Conservation (phyloP, 2,329 filamentous ascomycete species). For the Emergomyces orientalis region DNA sequence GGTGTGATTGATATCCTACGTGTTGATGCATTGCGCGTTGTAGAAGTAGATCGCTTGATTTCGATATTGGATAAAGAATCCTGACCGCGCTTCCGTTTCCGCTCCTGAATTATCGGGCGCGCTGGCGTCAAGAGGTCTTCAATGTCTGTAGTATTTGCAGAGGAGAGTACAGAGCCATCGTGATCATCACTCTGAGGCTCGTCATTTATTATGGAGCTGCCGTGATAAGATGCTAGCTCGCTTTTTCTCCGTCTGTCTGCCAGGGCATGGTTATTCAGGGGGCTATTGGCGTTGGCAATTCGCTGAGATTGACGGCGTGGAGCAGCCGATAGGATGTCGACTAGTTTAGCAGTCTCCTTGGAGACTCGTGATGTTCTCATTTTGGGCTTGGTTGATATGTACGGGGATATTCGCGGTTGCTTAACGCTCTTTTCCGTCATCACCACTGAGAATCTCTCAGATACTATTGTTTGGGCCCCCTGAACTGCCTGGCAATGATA, state of each 20-base stretch:
- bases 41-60: not conserved
- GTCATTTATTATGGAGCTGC: conserved; percentile 23
- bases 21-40: conserved; percentile 13
- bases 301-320: conserved; percentile 38
- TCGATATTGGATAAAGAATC: not conserved
- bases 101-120: conserved; percentile 34
- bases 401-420: not conserved
- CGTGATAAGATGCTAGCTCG: conserved; percentile 21
- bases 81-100: conserved; percentile 34
- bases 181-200: conserved; percentile 24
- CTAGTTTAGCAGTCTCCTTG: conserved; percentile 49
- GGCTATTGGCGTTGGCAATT: not conserved
- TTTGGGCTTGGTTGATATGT: not conserved
- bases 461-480: no score
- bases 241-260: conserved; percentile 20
- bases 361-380: conserved; percentile 54
- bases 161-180: conserved; percentile 27
- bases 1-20: not conserved
- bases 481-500: no score
- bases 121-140: conserved; percentile 44
- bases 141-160: conserved; percentile 42
- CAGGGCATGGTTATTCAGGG: conserved; percentile 20
- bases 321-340: conserved; percentile 39
- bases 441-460: no score
- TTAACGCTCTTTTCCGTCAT: not conserved